These are phyloP conservation scores for Leptodontidium sp. DNA, from an alignment of 2,329 filamentous ascomycete genomes.

Conservation along the genomic window DNA sequence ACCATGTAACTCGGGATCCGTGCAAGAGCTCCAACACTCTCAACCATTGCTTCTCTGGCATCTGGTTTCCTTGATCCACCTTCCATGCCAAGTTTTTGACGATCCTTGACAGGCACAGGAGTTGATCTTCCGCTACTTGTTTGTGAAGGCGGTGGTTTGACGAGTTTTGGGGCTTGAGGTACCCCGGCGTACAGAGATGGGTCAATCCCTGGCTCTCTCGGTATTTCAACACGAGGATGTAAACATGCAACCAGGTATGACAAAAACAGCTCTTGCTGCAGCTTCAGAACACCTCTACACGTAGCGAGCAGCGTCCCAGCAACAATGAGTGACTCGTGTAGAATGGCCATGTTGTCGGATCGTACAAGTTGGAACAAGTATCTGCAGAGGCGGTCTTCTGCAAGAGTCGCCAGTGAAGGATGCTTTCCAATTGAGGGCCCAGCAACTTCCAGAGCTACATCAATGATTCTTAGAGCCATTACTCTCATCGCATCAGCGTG, in stretches of 20 bases:
- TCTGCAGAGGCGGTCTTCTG: slow-evolving; percentile 91
- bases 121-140: slow-evolving; percentile 82
- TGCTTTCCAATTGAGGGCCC: slow-evolving; percentile 95
- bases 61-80: slow-evolving; percentile 92
- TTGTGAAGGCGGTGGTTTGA: slow-evolving; percentile 80
- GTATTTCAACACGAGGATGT: slow-evolving; percentile 93
- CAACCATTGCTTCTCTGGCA: slow-evolving; percentile 96
- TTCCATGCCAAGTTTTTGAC: slow-evolving; percentile 91
- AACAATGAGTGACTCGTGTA: slow-evolving; percentile 92
- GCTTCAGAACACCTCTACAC: slow-evolving; percentile 87
- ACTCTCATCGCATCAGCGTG: slow-evolving; percentile 96
- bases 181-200: slow-evolving; percentile 92
- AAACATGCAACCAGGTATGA: slow-evolving; percentile 94
- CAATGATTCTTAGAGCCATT: slow-evolving; percentile 96
- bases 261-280: slow-evolving; percentile 95
- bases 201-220: slow-evolving; percentile 87
- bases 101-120: slow-evolving; percentile 89
- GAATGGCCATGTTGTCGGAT: slow-evolving; percentile 93
- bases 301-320: slow-evolving; percentile 90
- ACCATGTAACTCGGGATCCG: slow-evolving; percentile 94
- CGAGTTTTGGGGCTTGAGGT: slow-evolving; percentile 86
- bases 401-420: slow-evolving; percentile 84
- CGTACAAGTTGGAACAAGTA: slow-evolving; percentile 96
- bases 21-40: slow-evolving; percentile 90
- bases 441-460: slow-evolving; percentile 95